A percentile compares a stretch with the other conserved stretches of the same genome.
phyloP scores from a whole-genome alignment of 2,329 filamentous ascomycete species.

The Fusarium staphyleae region DNA sequence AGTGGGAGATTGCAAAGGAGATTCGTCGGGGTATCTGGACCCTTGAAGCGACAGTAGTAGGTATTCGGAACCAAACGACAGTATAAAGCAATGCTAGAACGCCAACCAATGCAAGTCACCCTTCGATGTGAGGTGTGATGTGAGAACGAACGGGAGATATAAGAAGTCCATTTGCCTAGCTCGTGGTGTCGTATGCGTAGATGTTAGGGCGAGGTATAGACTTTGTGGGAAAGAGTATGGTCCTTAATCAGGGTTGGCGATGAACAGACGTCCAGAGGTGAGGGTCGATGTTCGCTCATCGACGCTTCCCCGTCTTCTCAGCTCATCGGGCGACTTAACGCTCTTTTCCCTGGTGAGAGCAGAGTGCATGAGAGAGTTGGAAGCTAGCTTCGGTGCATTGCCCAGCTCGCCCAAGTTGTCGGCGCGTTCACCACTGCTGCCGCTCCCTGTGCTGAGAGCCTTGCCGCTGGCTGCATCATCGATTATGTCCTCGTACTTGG shows the following conservation, averaged over 20 bases:
- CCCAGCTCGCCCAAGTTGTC: constrained; percentile 66
- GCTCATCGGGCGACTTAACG: constrained; percentile 72
- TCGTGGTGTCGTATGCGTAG: constrained; percentile 25
- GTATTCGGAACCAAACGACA: constrained; percentile 24
- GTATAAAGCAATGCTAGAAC: constrained; percentile 39
- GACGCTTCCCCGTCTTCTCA: constrained; percentile 79
- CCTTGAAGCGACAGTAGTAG: constrained; percentile 38
- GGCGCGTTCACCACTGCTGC: constrained; percentile 66
- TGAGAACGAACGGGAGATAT: constrained; percentile 32
- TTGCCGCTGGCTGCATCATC: constrained; percentile 56
- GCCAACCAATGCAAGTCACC: constrained; percentile 39
- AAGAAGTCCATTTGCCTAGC: constrained; percentile 18
- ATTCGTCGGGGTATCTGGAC: constrained; percentile 36
- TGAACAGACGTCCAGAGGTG: constrained; percentile 75
- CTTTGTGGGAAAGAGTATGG: constrained; percentile 6
- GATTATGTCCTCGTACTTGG: constrained; percentile 45
- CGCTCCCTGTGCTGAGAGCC: constrained; percentile 60
- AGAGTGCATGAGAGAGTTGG: constrained; percentile 65
- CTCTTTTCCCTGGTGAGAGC: constrained; percentile 69
- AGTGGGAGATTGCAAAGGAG: constrained; percentile 36
- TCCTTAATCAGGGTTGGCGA: constrained; percentile 79
- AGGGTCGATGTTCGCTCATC: constrained; percentile 83
- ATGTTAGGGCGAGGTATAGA: constrained; percentile 10
- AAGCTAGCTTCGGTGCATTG: constrained; percentile 58
- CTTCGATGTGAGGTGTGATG: constrained; percentile 24